Conservation (phyloP, 140 eudicot species). For the Flaveria floridana region DNA sequence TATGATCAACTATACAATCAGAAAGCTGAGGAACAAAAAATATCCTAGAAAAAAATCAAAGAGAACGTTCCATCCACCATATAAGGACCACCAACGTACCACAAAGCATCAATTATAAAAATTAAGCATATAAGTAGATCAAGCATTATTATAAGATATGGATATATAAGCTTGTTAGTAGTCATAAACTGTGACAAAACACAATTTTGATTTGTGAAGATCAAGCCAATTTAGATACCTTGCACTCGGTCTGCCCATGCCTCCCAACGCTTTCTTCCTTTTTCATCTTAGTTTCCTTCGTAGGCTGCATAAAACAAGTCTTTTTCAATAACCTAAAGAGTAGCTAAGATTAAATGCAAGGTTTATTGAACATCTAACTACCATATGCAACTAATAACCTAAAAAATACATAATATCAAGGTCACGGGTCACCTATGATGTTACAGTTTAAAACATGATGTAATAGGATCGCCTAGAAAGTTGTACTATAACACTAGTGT, state of each 20-base stretch:
- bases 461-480: no score
- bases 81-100: no score
- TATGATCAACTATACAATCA: background rate
- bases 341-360: background rate
- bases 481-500: no score
- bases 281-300: conserved; percentile 37
- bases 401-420: background rate
- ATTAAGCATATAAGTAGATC: background rate
- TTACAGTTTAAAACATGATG: no score
- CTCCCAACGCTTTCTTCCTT: conserved; percentile 49
- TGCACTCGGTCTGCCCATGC: conserved; percentile 66
- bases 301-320: conserved; percentile 32
- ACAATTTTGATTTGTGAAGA: background rate
- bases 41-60: no score
- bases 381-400: background rate
- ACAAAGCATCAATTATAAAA: background rate
- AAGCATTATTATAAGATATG: background rate
- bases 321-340: background rate
- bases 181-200: conserved; percentile 13
- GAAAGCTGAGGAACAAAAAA: background rate
- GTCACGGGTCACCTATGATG: no score
- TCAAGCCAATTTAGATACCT: conserved; percentile 42
- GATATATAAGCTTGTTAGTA: background rate
- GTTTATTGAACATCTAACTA: background rate
- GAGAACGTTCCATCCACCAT: no score